Base-by-base conservation (phyloP, 2,329 filamentous ascomycete species). In the Septoria petroselini region DNA sequence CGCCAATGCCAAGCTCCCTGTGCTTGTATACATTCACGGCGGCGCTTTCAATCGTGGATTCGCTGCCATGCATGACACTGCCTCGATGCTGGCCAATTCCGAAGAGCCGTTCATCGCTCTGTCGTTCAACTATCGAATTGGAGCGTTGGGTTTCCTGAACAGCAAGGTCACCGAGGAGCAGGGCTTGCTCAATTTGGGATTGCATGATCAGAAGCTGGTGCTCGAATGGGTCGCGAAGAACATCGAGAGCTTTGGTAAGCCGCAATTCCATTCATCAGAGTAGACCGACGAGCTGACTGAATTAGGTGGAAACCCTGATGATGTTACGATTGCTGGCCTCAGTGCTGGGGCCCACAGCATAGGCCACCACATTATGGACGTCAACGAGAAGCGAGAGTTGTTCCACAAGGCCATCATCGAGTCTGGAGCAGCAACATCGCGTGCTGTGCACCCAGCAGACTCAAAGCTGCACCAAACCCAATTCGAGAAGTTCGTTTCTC, bases 91-190 rank as follows among this genome's bases (percentile, higher is more conserved):
- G 11, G 73, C 77, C 4, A 84, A 78, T 57, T 66, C 64, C 2
- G 60, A 61, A 17, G 58, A 67, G 19, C 74, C 75, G 7, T 67
- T 85, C 41, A 68, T 85, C 33, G 77, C 72, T 15, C 71, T 85
- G 45, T 77, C 73, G 62, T 76, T 82, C 66, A 80, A 79, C 68
- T 80, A 85, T 63, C 76, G 84, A 2, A 74, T 86, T 48, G 83
- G 83, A 2, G 77, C 80, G 5, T 70, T 88, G 55, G 86, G 86
- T 0, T 89, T 91, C 67, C 66, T 86, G 27, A 78, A 81, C 15
- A 82, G 75, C 14, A 65, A 64, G 1, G 51, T 77, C 37, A 75
- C 76, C 8, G 71, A 74, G 7, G 74, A 76, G 30, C 75, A 76
- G 41, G 81, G 79, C 0, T 52, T 77, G 25, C 65, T 83, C 46